Evolutionary conservation across 2,329 filamentous ascomycete genomes (phyloP).

Genomic region (Phaeomoniella chlamydospora): DNA sequence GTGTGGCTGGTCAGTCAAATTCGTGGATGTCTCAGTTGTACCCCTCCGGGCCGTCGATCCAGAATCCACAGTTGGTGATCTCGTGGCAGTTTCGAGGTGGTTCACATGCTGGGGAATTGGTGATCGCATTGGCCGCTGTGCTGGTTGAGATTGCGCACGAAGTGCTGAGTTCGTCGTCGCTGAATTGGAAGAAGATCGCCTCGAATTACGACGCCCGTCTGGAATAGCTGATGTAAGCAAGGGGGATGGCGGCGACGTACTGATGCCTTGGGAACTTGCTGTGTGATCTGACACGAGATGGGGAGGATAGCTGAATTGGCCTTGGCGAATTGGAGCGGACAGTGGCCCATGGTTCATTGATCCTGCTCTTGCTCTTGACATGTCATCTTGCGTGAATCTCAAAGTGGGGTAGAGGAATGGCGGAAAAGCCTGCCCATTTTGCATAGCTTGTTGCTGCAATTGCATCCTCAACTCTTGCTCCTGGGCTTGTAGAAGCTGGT

Average conservation of each 20-base stretch:
- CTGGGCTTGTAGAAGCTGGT: slow-evolving; percentile 33
- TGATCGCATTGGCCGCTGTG: slow-evolving; percentile 23
- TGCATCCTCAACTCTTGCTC: slow-evolving; percentile 33
- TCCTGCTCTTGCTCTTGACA: slow-evolving; percentile 19
- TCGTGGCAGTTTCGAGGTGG: slow-evolving; percentile 18
- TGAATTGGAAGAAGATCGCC: slow-evolving; percentile 28
- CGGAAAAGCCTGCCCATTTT: neutral
- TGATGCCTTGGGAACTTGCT: slow-evolving; percentile 20
- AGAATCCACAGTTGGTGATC: slow-evolving; percentile 15
- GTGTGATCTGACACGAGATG: slow-evolving; percentile 22
- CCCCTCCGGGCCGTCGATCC: slow-evolving; percentile 15
- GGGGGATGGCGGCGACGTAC: slow-evolving; percentile 31
- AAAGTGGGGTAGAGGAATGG: neutral
- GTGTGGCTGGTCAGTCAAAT: slow-evolving; percentile 5
- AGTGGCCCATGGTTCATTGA: slow-evolving; percentile 21
- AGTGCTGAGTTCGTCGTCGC: slow-evolving; percentile 25
- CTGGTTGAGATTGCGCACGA: slow-evolving; percentile 35
- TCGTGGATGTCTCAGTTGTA: slow-evolving; percentile 14
- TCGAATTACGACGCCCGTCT: slow-evolving; percentile 27
- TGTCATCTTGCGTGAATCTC: slow-evolving; percentile 17
- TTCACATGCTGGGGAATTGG: slow-evolving; percentile 16
- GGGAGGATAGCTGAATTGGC: slow-evolving; percentile 17
- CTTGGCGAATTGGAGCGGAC: slow-evolving; percentile 17
- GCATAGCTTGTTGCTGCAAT: slow-evolving; percentile 27
- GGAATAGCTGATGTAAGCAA: slow-evolving; percentile 22